Evolutionary conservation across 768 basidiomycete genomes (phyloP), one percentile per base, ranked within the genome.

Genomic region (Gymnopilus junonius): DNA sequence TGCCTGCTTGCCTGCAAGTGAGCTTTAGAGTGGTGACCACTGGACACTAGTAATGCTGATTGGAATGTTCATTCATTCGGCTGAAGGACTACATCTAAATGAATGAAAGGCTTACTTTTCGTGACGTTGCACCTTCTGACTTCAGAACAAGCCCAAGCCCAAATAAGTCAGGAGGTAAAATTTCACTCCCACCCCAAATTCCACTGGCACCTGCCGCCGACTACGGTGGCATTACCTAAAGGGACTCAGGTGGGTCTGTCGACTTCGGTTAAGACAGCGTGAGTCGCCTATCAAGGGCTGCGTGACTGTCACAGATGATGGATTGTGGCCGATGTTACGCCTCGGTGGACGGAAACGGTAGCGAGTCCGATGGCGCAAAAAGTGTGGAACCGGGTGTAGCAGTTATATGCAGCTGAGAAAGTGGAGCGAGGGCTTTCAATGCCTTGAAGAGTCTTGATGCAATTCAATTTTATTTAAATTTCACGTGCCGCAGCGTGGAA

Each of bases 171-270:
- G 15, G 10, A n/a, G 32, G 17, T 8, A 51, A 29, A 29, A 17
- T 51, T 31, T 51, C 48, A 17, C 48, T 51, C 48, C 48, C 48
- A 51, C 48, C 48, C 48, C 48, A 51, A n/a, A 51, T 29, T n/a
- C 48, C 48, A 51, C n/a, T n/a, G n/a, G n/a, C n/a, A n/a, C 31
- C 48, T 51, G 48, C 48, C 48, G 31, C 32, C 31, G 29, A 51
- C 31, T 51, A 8, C 15, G 29, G 15, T n/a, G n/a, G 17, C n/a
- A 32, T 32, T 51, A 32, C 29, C 48, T 51, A 51, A 51, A 51
- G 29, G n/a, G 29, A 20, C 48, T 31, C 32, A 29, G n/a, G 29
- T 31, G 48, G 48, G 48, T 51, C 48, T 51, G 48, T 29, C 48
- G 15, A 17, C 27, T 29, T 17, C n/a, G 31, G n/a, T 50, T 29